These are phyloP conservation scores for Diplocarpon rosae DNA, from an alignment of 2,329 filamentous ascomycete genomes.

Conservation along the genomic window DNA sequence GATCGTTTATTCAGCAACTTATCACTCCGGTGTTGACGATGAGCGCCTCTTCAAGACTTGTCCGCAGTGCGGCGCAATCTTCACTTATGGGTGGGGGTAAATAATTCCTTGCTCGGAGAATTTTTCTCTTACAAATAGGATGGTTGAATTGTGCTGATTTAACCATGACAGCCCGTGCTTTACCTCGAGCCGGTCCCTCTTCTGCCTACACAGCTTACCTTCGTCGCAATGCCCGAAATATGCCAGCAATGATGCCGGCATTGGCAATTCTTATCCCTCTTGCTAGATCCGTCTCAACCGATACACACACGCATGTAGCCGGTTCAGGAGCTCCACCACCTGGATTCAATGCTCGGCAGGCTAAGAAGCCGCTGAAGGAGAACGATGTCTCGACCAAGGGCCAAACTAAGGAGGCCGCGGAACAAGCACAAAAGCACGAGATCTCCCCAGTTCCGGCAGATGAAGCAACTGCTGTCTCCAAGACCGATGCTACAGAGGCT, in stretches of 20 bases:
- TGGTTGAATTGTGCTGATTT: constrained; percentile 4
- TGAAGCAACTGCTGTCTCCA: constrained; percentile 23
- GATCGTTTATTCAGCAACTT: constrained; percentile 3
- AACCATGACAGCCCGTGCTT: constrained; percentile 20
- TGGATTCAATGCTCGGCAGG: constrained; percentile 59
- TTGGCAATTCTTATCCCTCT: constrained; percentile 46
- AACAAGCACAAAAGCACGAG: constrained; percentile 18
- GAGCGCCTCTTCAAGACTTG: constrained; percentile 28
- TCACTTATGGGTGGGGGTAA: constrained; percentile 24
- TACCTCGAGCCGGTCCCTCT: constrained; percentile 23
- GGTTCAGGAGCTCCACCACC: constrained; percentile 48
- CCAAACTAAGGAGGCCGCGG: constrained; percentile 19
- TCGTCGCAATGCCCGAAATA: constrained; percentile 25
- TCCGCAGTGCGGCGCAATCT: constrained; percentile 27
- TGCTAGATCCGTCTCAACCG: constrained; percentile 43
- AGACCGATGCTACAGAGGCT: constrained; percentile 25
- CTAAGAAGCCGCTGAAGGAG: constrained; percentile 49
- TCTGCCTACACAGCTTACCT: constrained; percentile 26
- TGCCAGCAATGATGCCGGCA: constrained; percentile 31
- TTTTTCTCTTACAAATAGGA: neutral
- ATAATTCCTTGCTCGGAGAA: neutral
- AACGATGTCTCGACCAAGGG: constrained; percentile 24
- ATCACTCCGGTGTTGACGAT: constrained; percentile 18
- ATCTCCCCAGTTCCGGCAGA: constrained; percentile 19
- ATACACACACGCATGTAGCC: constrained; percentile 41